Evolutionary conservation across 2,329 filamentous ascomycete species (phyloP).

Genomic region (Fusarium verticillioides): DNA sequence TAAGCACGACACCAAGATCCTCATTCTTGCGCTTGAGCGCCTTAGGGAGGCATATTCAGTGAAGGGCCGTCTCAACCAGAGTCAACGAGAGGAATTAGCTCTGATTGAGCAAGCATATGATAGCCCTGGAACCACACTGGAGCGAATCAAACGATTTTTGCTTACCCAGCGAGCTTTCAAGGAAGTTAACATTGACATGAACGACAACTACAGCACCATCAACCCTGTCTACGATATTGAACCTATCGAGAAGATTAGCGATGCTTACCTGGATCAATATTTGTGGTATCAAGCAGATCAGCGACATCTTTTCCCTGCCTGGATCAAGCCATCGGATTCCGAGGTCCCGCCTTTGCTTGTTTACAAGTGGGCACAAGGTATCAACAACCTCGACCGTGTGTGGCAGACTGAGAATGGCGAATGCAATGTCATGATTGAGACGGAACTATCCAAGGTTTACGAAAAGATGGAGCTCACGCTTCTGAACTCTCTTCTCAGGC

Average conservation of each 20-base stretch:
- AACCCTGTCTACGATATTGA: constrained; percentile 99
- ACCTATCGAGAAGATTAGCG: constrained; percentile 99
- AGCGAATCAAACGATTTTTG: constrained; percentile 96
- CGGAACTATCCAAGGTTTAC: constrained; percentile 97
- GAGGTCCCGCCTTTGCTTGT: constrained; percentile 94
- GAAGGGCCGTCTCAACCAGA: constrained; percentile 96
- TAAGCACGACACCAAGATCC: constrained; percentile 99
- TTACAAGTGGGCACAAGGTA: constrained; percentile 99
- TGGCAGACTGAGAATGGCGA: constrained; percentile 96
- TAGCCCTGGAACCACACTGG: constrained; percentile 93
- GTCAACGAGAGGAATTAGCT: constrained; percentile 94
- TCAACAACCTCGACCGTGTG: constrained; percentile 96
- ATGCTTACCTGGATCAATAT: constrained; percentile 98
- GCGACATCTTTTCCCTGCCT: constrained; percentile 94
- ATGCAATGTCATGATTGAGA: constrained; percentile 99
- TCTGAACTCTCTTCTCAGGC: constrained; percentile 87
- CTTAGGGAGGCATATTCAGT: constrained; percentile 96
- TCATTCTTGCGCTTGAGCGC: constrained; percentile 93
- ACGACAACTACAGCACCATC: constrained; percentile 99
- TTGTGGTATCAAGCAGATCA: constrained; percentile 99
- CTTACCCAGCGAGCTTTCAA: constrained; percentile 98
- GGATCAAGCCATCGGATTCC: constrained; percentile 99
- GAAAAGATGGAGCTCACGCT: constrained; percentile 98
- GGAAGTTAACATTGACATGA: constrained; percentile 99
- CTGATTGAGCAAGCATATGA: constrained; percentile 99